phyloP scores from a whole-genome alignment of 768 basidiomycete species.

The Termitomyces sp. region DNA sequence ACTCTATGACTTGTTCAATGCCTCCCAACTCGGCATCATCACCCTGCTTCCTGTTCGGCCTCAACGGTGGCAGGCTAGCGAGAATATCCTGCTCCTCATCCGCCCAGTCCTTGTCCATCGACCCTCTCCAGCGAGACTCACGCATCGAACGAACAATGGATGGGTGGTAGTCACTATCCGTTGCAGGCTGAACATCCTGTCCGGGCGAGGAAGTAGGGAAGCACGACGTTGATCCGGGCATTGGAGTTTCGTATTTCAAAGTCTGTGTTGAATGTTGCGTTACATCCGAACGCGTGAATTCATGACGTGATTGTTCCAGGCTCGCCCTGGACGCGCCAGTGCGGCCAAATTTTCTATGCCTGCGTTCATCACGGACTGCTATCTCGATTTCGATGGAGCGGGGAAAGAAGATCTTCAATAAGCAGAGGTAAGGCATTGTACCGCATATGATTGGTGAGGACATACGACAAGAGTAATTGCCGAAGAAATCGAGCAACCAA shows the following conservation, averaged over 20 bases:
- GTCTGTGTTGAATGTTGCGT: slow-evolving; percentile 13
- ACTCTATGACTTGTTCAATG: slow-evolving; percentile 34
- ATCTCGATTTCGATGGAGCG: slow-evolving; percentile 70
- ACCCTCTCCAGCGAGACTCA: slow-evolving; percentile 12
- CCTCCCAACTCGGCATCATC: slow-evolving; percentile 34
- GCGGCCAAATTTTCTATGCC: slow-evolving; percentile 25
- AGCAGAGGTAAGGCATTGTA: not conserved
- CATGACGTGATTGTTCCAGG: slow-evolving; percentile 19
- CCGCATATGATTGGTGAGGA: slow-evolving; percentile 8
- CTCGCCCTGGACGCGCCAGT: slow-evolving; percentile 10
- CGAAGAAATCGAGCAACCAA: slow-evolving; percentile 67
- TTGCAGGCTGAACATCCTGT: slow-evolving; percentile 18
- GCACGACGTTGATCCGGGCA: slow-evolving; percentile 21
- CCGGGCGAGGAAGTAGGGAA: slow-evolving; percentile 32
- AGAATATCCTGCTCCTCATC: slow-evolving; percentile 30
- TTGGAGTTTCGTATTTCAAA: slow-evolving; percentile 9
- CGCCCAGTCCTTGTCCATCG: slow-evolving; percentile 17
- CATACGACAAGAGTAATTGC: slow-evolving; percentile 70
- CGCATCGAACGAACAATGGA: not conserved
- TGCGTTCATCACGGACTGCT: slow-evolving; percentile 42
- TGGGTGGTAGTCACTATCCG: slow-evolving; percentile 10
- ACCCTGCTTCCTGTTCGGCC: slow-evolving; percentile 40
- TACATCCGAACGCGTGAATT: slow-evolving; percentile 12
- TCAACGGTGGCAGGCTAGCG: slow-evolving; percentile 27
- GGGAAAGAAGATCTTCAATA: slow-evolving; percentile 74